phyloP scores from a whole-genome alignment of 495 filamentous ascomycete species.

The Hyphodiscus hymeniophilus region DNA sequence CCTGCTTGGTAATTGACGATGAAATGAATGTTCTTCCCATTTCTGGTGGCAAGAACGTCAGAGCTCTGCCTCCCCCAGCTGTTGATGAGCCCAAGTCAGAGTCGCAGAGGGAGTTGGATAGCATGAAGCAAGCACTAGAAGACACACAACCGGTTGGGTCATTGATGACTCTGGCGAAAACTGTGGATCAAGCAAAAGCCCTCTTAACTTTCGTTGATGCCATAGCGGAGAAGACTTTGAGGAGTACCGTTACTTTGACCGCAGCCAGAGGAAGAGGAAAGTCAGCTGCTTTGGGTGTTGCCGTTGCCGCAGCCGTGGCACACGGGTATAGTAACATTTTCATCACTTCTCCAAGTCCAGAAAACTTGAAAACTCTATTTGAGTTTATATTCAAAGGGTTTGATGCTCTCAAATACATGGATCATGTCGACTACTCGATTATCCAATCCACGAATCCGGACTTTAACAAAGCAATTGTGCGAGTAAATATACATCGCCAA shows the following conservation, averaged over 20 bases:
- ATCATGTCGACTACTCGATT: conserved; percentile 95
- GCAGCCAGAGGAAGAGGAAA: conserved; percentile 95
- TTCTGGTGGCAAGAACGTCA: conserved; percentile 90
- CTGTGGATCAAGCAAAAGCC: conserved; percentile 92
- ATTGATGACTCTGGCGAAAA: conserved; percentile 74
- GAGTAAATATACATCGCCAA: conserved; percentile 90
- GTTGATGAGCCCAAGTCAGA: conserved; percentile 57
- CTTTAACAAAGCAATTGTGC: conserved; percentile 97
- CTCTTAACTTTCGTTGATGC: conserved; percentile 92
- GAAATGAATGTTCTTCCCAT: conserved; percentile 97
- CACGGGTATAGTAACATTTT: conserved; percentile 99
- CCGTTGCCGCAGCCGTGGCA: conserved; percentile 87
- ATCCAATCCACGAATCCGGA: conserved; percentile 97
- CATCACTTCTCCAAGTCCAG: conserved; percentile 95
- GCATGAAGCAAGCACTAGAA: conserved; percentile 77
- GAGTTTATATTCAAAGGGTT: conserved; percentile 99
- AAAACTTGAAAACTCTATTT: conserved; percentile 97
- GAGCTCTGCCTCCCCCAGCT: conserved; percentile 65
- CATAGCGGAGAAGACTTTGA: conserved; percentile 90
- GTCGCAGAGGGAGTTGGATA: conserved; percentile 68
- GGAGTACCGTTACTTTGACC: conserved; percentile 87
- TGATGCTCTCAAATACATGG: conserved; percentile 83
- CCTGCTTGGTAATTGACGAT: conserved; percentile 93
- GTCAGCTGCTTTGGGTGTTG: conserved; percentile 88
- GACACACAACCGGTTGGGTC: conserved; percentile 83